Base-by-base conservation (phyloP, 2,329 filamentous ascomycete genomes). In the Chlorencoelia australis region DNA sequence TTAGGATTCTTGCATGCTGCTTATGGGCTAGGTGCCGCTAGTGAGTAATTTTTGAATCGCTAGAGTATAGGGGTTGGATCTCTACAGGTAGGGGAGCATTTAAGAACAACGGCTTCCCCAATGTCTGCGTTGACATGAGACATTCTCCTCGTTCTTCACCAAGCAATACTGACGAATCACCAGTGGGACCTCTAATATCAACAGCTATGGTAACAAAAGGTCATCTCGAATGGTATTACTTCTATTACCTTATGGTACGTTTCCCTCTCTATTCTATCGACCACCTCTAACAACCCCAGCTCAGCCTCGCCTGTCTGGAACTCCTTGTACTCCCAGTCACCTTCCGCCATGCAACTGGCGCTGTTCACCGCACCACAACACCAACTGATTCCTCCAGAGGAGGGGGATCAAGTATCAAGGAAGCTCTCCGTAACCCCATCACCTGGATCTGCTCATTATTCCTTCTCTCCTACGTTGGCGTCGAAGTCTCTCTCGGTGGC, bases 381-480 rank as follows among this genome's bases (percentile, higher is more conserved):
- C 68, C 75, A 29, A 7, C 10, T 1, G 42, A 33, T 13, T 19
- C 44, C 3, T 33, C 28, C 13, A 7, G 28, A 7, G 31, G 27
- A 11, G 39, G 37, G 8, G 22, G 42, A 6, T 49, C 46, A 3
- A 39, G 39, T 14, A 53, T 47, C 9, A 48, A 49, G 45, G 46
- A 56, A 49, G 30, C 50, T 14, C 36, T 73, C 3, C 31, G 52
- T 61, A 64, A 49, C 61, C 67, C 63, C 1, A 41, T 48, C 5
- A 80, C 80, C 3, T 88, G 82, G 81, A 64, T 85, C 11, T 66
- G 75, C 24, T 69, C 83, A 2, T 41, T 79, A 2, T 93, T 93
- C 54, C 62, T 93, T 10, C 67, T 93, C 4, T 73, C 74, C 9
- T 93, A 93, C 51, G 80, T 89, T 1, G 86, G 86, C 3, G 68